phyloP scores from a whole-genome alignment of 2,329 filamentous ascomycete genomes.

The Hortaea sp. region DNA sequence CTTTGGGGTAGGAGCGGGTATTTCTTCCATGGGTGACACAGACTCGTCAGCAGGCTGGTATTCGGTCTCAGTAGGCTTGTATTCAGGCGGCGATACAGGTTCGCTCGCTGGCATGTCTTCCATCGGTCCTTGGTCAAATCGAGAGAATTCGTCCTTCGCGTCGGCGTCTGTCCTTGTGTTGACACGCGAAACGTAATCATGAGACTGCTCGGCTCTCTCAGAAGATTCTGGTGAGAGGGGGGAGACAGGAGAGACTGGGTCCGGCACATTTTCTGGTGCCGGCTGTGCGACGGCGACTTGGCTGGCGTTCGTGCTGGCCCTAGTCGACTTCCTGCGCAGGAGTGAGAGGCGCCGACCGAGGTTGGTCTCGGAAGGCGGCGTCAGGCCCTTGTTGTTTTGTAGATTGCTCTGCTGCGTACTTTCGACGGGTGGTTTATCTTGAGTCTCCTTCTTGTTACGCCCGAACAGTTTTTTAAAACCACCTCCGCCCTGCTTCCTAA shows the following conservation, averaged over 20 bases:
- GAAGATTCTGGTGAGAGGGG: neutral
- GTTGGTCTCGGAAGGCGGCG: slow-evolving; percentile 19
- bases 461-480: slow-evolving; percentile 55
- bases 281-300: slow-evolving; percentile 1
- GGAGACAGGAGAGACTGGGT: slow-evolving; percentile 12
- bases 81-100: slow-evolving; percentile 36
- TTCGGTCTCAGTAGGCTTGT: neutral
- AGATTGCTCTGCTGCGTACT: slow-evolving; percentile 30
- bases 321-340: slow-evolving; percentile 28
- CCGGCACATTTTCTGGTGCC: slow-evolving; percentile 5
- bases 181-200: slow-evolving; percentile 47
- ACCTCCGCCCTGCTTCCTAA: slow-evolving; percentile 34
- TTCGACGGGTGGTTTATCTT: slow-evolving; percentile 37
- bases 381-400: slow-evolving; percentile 12
- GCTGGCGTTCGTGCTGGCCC: neutral
- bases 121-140: slow-evolving; percentile 83
- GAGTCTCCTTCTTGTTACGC: slow-evolving; percentile 49
- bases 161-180: slow-evolving; percentile 50
- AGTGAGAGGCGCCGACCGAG: slow-evolving; percentile 32
- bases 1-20: slow-evolving; percentile 6
- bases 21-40: slow-evolving; percentile 2
- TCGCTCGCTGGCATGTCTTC: slow-evolving; percentile 76
- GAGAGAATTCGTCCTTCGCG: slow-evolving; percentile 51
- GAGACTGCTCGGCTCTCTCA: slow-evolving; percentile 7
- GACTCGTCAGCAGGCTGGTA: neutral